phyloP scores from a whole-genome alignment of 164 flowering plant species.

The Saururus chinensis region DNA sequence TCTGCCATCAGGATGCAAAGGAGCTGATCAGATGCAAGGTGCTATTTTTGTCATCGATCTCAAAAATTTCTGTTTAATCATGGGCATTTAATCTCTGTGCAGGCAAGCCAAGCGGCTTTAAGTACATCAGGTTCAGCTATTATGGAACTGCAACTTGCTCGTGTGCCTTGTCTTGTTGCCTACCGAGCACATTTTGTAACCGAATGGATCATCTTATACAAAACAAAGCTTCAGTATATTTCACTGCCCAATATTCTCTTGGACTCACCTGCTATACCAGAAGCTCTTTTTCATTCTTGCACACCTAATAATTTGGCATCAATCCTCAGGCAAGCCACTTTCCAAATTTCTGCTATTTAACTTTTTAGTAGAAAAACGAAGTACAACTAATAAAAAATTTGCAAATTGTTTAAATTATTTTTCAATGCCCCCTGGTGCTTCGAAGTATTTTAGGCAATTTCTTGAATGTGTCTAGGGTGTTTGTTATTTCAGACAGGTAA shows the following conservation, averaged over 20 bases:
- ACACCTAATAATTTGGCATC: conserved; percentile 49
- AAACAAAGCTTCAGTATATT: conserved; percentile 65
- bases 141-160: conserved; percentile 84
- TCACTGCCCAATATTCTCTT: conserved; percentile 89
- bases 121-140: conserved; percentile 92
- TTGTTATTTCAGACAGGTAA: conserved; percentile 41
- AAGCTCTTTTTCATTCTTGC: conserved; percentile 70
- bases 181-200: conserved; percentile 85
- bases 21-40: no score
- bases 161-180: conserved; percentile 77
- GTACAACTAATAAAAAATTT: no score
- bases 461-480: not conserved
- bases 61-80: not conserved
- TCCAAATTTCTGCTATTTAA: not conserved
- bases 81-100: conserved; percentile 13
- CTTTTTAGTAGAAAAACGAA: not conserved
- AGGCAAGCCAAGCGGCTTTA: conserved; percentile 85
- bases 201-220: conserved; percentile 61
- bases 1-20: no score
- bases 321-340: conserved; percentile 36
- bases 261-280: conserved; percentile 72
- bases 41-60: not conserved
- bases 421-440: not conserved
- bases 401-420: not conserved
- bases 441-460: not conserved